Evolutionary conservation across 2,329 filamentous ascomycete species (phyloP), one percentile per base, ranked within the genome.

Genomic region (Aureobasidium leucospermi): DNA sequence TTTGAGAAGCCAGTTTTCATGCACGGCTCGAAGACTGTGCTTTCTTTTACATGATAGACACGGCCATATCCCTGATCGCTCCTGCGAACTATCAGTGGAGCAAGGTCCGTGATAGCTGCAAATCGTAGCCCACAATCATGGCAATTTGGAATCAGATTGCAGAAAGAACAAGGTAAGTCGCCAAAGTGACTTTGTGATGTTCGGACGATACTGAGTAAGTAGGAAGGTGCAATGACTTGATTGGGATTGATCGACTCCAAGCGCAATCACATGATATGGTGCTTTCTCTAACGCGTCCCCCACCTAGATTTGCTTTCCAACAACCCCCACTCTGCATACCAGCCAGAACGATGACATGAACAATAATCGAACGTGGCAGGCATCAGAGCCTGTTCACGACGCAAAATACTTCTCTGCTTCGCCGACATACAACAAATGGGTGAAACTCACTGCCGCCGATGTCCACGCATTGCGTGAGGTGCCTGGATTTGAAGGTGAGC

Each of bases 351-450:
- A 43, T 55, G 38, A 55, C 29, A 56, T 56, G 31, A 51, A 19
- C 31, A 23, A 51, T 32, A 15, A 11, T 28, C 47, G n/a, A 36
- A 36, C n/a, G 47, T 31, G 15, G 47, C 47, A 51, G 38, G 39
- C 39, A 23, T 4, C 2, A 10, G 32, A 28, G 34, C 55, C 28
- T 23, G 64, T 82, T 63, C 85, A 85, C 63, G 81, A 83, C 15
- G 79, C 79, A 39, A 84, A 79, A 69, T 85, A 81, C 74, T 85
- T 83, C 70, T 71, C 73, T 48, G 76, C 76, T 38, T 85, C 84
- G 6, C 79, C 80, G n/a, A 86, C 84, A 8, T 84, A 79, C 70
- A 78, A 81, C 71, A 69, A 76, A 67, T 87, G 84, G 84, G 84
- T 85, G 70, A 84, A 84, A 67, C 74, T 87, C 63, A 79, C 79